These are phyloP conservation scores for Sarocladiaceae sp. DNA, from an alignment of 2,329 filamentous ascomycete species.

Conservation along the genomic window DNA sequence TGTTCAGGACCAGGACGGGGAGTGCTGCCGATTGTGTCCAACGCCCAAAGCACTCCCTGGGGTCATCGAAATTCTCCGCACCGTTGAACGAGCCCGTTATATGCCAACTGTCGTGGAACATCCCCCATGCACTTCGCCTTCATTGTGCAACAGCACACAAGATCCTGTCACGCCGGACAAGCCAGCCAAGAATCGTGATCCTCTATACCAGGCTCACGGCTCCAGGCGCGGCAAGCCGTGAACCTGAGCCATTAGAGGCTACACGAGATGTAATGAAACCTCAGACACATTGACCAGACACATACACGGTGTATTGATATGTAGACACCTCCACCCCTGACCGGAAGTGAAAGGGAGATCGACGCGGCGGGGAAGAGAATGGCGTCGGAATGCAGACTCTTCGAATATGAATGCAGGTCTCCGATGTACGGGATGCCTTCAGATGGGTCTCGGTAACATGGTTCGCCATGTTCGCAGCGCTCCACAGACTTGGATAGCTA, in stretches of 20 bases:
- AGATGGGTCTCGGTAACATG: background rate
- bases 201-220: background rate
- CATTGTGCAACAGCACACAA: no score
- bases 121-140: no score
- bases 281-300: no score
- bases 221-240: background rate
- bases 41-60: no score
- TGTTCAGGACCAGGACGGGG: no score
- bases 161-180: background rate
- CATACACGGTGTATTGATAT: background rate
- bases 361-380: background rate
- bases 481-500: background rate
- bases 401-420: background rate
- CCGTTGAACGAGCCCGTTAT: no score
- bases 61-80: no score
- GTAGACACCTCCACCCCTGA: constrained; percentile 5
- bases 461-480: background rate
- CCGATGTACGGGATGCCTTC: background rate
- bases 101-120: background rate
- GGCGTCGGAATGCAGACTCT: no score
- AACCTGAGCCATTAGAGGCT: no score
- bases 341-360: background rate
- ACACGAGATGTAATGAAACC: no score
- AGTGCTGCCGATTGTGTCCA: no score
- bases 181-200: background rate